Conservation (phyloP, 345 rosid species). For the Gossypium raimondii region DNA sequence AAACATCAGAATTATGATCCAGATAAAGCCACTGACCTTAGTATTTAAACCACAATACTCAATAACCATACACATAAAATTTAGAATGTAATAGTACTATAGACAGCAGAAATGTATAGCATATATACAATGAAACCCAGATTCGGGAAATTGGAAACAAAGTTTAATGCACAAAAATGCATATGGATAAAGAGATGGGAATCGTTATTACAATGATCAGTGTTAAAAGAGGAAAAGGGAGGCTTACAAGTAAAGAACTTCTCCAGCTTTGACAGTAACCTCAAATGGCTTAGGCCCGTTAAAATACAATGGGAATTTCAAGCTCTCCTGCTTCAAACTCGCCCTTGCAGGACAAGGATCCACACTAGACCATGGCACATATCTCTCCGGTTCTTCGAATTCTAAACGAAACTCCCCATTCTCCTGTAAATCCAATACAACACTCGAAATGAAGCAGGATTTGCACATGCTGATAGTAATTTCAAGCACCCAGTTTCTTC, state of each 20-base stretch:
- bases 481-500: slow-evolving; percentile 7
- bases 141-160: background rate
- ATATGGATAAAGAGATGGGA: background rate
- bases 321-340: slow-evolving; percentile 37
- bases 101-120: background rate
- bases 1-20: background rate
- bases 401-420: slow-evolving; percentile 52
- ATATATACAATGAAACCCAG: background rate
- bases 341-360: slow-evolving; percentile 62
- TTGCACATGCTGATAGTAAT: background rate
- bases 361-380: slow-evolving; percentile 82
- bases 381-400: slow-evolving; percentile 50
- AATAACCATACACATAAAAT: background rate
- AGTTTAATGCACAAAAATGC: background rate
- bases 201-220: background rate
- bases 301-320: slow-evolving; percentile 64
- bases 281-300: slow-evolving; percentile 72
- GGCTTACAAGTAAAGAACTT: slow-evolving; percentile 78
- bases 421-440: slow-evolving; percentile 34
- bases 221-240: slow-evolving; percentile 1
- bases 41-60: background rate
- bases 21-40: background rate
- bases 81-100: background rate
- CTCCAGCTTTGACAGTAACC: slow-evolving; percentile 76
- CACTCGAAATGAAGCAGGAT: background rate